Conservation (phyloP, 1,139 yeast genomes). For the Lodderomyces orthopsilosis region DNA sequence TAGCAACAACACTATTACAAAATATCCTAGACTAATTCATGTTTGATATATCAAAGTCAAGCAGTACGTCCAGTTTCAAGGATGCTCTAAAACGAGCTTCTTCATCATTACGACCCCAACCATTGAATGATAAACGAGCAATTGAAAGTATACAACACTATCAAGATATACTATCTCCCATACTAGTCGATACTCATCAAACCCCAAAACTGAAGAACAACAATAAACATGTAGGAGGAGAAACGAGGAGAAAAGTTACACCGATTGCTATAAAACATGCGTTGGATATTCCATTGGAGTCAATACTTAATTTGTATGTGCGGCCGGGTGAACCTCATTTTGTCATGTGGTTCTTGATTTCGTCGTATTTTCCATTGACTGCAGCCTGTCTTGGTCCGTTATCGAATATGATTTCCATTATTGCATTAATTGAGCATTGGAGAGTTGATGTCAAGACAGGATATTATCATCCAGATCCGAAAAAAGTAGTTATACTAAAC, state of each 20-base stretch:
- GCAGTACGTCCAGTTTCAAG: background rate
- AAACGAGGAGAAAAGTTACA: constrained; percentile 2
- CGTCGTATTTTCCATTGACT: constrained; percentile 66
- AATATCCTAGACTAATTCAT: background rate
- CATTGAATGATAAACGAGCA: background rate
- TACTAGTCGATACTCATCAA: constrained; percentile 9
- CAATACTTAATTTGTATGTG: constrained; percentile 28
- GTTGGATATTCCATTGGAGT: constrained; percentile 31
- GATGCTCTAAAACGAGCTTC: constrained; percentile 7
- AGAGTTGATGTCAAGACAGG: constrained; percentile 30
- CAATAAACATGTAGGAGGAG: too few relatives aligned
- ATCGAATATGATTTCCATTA: constrained; percentile 68
- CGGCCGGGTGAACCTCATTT: constrained; percentile 51
- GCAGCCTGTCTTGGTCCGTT: constrained; percentile 79
- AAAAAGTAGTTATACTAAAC: constrained; percentile 50
- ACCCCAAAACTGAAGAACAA: background rate
- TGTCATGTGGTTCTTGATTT: constrained; percentile 56
- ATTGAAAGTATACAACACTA: constrained; percentile 11
- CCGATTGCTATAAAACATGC: constrained; percentile 25
- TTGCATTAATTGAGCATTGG: constrained; percentile 76
- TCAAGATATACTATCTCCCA: constrained; percentile 18
- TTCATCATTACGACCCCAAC: constrained; percentile 10
- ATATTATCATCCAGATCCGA: constrained; percentile 31
- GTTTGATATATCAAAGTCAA: background rate
- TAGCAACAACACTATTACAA: background rate